phyloP scores from a whole-genome alignment of 169 alveolate genomes.

The Eimeria sp. region DNA sequence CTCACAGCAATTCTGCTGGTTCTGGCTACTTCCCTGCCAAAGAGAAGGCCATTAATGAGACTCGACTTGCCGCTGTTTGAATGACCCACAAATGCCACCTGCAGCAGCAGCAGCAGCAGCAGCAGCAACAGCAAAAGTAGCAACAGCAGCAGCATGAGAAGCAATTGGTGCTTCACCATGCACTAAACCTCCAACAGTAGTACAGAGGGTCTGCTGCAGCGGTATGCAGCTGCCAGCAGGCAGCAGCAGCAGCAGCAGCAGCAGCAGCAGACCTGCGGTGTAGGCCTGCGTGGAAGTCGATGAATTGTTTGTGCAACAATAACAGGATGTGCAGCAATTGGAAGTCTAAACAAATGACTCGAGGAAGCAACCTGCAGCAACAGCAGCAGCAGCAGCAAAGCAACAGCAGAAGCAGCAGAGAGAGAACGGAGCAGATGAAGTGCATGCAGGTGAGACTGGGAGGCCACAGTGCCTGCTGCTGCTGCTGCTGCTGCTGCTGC shows the following conservation, averaged over 20 bases:
- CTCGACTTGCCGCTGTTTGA: slow-evolving; percentile 97
- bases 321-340: slow-evolving; percentile 92
- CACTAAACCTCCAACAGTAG: neutral
- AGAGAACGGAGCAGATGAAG: neutral
- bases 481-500: slow-evolving; percentile 27
- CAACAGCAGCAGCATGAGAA: slow-evolving; percentile 2
- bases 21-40: slow-evolving; percentile 88
- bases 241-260: slow-evolving; percentile 60
- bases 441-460: neutral
- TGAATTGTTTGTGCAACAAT: slow-evolving; percentile 93
- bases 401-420: slow-evolving; percentile 43
- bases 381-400: slow-evolving; percentile 24
- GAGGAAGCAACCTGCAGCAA: slow-evolving; percentile 84
- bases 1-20: slow-evolving; percentile 86
- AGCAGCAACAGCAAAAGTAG: neutral
- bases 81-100: slow-evolving; percentile 95
- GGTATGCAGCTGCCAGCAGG: neutral
- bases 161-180: slow-evolving; percentile 6
- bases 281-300: slow-evolving; percentile 85
- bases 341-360: slow-evolving; percentile 85
- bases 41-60: slow-evolving; percentile 93
- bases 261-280: slow-evolving; percentile 90
- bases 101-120: slow-evolving; percentile 57
- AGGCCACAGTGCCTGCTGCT: neutral
- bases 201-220: neutral